Evolutionary conservation across 306 rosid species (phyloP), one percentile per base, ranked within the genome.

Genomic region (Begonia fuchsioides): DNA sequence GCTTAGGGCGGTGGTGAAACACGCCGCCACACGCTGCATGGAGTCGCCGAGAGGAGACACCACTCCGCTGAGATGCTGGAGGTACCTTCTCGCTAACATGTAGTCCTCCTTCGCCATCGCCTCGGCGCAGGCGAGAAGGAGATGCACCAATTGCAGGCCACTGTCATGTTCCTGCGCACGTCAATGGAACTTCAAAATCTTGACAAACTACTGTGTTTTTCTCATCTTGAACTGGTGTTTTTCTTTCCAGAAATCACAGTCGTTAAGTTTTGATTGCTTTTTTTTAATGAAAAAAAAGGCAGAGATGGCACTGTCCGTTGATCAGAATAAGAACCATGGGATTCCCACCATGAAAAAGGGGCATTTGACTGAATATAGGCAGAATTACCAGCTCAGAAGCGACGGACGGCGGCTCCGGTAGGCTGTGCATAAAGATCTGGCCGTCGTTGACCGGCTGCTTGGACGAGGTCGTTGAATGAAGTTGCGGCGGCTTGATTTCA

Each of bases 121-220:
- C 58, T 88, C 93, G 0, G 96, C 95, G 47, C 96, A 88, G 0
- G 95, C 95, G 32, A 88, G 87, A 38, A 83, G 86, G 19, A 88
- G 87, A 69, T 88, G 96, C 65, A 88, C 93, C 40, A 88, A 55
- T 68, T 88, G 95, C 47, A 88, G 95, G 13, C 96, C 96, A 40
- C 93, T 81, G 53, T 88, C 96, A 68, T 83, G 88, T 59, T 88
- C 95, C 86, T 81, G 56, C 47, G 3, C n/a, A n/a, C n/a, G n/a
- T 38, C 8, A 26, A n/a, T n/a, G n/a, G n/a, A n/a, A n/a, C n/a
- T n/a, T n/a, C n/a, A n/a, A n/a, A n/a, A n/a, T n/a, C n/a, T n/a
- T n/a, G n/a, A n/a, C n/a, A n/a, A n/a, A n/a, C n/a, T n/a, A n/a
- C n/a, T n/a, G n/a, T n/a, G n/a, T n/a, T n/a, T n/a, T 5, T 16